These are phyloP conservation scores for Pezicula carpinea DNA, from an alignment of 2,329 filamentous ascomycete species.

Conservation along the genomic window DNA sequence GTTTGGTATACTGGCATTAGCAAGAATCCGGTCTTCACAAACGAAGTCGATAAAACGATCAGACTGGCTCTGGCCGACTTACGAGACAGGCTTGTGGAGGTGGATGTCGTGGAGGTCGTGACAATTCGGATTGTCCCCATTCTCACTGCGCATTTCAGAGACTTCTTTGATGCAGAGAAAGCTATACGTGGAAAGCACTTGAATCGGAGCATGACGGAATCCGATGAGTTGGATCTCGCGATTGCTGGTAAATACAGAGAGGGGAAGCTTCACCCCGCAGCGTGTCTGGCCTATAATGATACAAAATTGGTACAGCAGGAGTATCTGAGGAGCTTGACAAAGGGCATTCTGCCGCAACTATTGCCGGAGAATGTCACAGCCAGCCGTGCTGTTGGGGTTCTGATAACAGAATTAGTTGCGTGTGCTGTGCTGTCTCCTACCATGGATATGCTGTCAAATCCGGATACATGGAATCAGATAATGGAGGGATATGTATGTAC, in stretches of 20 bases:
- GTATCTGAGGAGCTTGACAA: constrained; percentile 73
- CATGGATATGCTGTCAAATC: constrained; percentile 76
- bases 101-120: constrained; percentile 80
- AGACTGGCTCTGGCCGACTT: constrained; percentile 68
- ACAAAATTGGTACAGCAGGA: constrained; percentile 83
- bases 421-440: constrained; percentile 86
- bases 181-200: constrained; percentile 82
- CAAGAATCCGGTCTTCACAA: constrained; percentile 70
- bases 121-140: constrained; percentile 83
- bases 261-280: constrained; percentile 83
- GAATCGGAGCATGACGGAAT: constrained; percentile 87
- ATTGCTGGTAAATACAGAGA: constrained; percentile 93
- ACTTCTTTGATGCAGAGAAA: constrained; percentile 87
- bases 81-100: constrained; percentile 64
- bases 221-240: constrained; percentile 89
- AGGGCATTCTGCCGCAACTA: constrained; percentile 67
- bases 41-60: constrained; percentile 80
- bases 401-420: constrained; percentile 86
- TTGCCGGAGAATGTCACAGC: constrained; percentile 70
- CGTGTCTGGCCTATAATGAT: constrained; percentile 76
- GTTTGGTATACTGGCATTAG: constrained; percentile 90
- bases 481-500: constrained; percentile 72
- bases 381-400: constrained; percentile 73
- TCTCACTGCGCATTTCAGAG: constrained; percentile 79
- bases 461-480: constrained; percentile 95